phyloP scores from a whole-genome alignment of 1,284 basidiomycete genomes.

The Cystobasidiaceae sp. region DNA sequence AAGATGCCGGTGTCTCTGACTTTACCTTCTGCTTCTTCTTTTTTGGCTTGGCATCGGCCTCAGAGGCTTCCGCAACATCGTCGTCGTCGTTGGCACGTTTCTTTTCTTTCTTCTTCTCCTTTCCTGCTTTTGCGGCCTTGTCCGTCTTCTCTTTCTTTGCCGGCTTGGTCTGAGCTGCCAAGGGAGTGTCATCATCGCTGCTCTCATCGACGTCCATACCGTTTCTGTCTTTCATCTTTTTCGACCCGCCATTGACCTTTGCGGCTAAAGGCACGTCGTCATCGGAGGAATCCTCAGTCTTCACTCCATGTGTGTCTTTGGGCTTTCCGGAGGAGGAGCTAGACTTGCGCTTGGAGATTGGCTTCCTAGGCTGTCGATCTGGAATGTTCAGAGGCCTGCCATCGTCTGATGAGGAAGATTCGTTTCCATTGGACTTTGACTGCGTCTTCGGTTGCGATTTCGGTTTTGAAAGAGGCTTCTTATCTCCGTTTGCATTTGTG shows the following conservation, averaged over 20 bases:
- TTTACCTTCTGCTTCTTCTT: conserved; percentile 49
- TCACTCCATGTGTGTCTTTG: conserved; percentile 46
- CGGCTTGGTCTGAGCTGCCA: conserved; percentile 27
- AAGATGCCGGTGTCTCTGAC: neutral
- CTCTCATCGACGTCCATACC: conserved; percentile 18
- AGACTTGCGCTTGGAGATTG: neutral
- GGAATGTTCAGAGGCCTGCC: conserved; percentile 64
- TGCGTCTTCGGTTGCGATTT: conserved; percentile 50
- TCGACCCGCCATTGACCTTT: conserved; percentile 30
- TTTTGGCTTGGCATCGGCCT: conserved; percentile 49
- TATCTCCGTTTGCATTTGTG: conserved; percentile 40
- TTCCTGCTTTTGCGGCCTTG: no score
- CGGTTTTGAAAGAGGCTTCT: conserved; percentile 49
- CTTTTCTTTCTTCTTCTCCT: conserved; percentile 56
- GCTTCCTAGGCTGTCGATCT: conserved; percentile 17
- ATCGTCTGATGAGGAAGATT: conserved; percentile 52
- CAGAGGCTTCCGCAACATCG: conserved; percentile 45
- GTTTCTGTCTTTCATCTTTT: conserved; percentile 42
- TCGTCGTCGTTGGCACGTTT: conserved; percentile 49
- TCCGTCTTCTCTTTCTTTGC: conserved; percentile 35
- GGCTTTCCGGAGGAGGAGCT: conserved; percentile 41
- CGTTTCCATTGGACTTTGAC: no score
- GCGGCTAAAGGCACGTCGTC: conserved; percentile 12
- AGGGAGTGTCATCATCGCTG: conserved; percentile 29
- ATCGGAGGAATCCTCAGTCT: conserved; percentile 13